Percentiles rank a stretch among this genome's conserved stretches.
Evolutionary conservation across 108 stramenopile species (phyloP).

Genomic region (Pseudonitzschia pungens): DNA sequence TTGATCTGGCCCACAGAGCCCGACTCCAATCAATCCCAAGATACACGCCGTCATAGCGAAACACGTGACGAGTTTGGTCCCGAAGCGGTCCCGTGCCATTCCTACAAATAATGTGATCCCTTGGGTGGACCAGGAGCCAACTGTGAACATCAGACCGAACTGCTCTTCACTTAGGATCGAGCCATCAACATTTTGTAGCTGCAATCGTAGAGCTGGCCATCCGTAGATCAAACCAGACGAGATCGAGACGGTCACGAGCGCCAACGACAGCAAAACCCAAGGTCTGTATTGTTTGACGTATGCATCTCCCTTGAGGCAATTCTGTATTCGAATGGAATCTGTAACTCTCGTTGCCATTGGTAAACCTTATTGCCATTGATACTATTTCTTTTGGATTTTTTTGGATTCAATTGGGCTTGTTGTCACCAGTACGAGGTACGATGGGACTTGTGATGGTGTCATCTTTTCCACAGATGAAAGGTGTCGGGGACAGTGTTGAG

Average conservation of each 20-base stretch:
- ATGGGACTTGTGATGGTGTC: no score
- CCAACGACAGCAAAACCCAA: slow-evolving; percentile 29
- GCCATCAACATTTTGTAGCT: slow-evolving; percentile 28
- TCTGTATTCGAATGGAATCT: no score
- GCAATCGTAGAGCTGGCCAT: slow-evolving; percentile 40
- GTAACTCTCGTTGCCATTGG: background rate
- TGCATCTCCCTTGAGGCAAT: background rate
- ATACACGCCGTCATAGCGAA: slow-evolving; percentile 16
- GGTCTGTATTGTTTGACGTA: background rate
- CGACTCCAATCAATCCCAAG: slow-evolving; percentile 34
- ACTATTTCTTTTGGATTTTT: no score
- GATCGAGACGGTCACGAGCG: slow-evolving; percentile 26
- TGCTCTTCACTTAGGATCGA: slow-evolving; percentile 23
- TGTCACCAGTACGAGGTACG: no score
- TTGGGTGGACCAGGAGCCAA: slow-evolving; percentile 43
- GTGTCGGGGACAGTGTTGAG: no score
- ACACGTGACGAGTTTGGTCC: slow-evolving; percentile 24
- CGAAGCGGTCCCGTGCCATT: slow-evolving; percentile 41
- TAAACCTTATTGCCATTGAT: no score
- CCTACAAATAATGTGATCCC: slow-evolving; percentile 42
- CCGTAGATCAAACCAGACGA: slow-evolving; percentile 45
- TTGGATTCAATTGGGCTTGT: no score
- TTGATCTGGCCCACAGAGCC: slow-evolving; percentile 22
- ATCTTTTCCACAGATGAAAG: no score
- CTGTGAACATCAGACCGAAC: slow-evolving; percentile 38